These are phyloP conservation scores for Mycena haematopus DNA, from an alignment of 768 basidiomycete species.

Conservation along the genomic window DNA sequence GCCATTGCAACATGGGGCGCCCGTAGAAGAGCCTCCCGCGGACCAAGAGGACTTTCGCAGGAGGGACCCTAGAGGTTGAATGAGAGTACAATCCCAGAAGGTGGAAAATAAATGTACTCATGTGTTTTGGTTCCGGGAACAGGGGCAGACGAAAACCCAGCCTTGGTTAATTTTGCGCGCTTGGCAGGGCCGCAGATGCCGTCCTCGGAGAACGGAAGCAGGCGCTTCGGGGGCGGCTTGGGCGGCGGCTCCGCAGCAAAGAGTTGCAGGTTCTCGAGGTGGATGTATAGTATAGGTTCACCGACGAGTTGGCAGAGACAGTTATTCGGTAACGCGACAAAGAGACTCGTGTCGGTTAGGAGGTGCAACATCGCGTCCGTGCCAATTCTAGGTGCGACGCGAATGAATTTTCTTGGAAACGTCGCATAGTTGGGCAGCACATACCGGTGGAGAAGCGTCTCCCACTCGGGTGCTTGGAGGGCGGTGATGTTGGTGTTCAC, in stretches of 20 bases:
- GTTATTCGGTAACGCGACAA: constrained; percentile 79
- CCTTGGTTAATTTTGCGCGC: constrained; percentile 37
- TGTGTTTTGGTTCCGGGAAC: constrained; percentile 4
- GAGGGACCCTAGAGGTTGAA: constrained; percentile 6
- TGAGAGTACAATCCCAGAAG: background rate
- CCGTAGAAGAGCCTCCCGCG: constrained; percentile 74
- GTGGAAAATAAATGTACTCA: constrained; percentile 7
- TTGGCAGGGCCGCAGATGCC: constrained; percentile 33
- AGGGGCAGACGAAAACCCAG: background rate
- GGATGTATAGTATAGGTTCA: constrained; percentile 57
- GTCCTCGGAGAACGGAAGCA: constrained; percentile 17
- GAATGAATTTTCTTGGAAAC: background rate
- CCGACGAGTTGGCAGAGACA: constrained; percentile 89
- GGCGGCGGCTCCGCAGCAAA: constrained; percentile 14
- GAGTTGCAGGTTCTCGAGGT: constrained; percentile 35
- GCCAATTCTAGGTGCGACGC: constrained; percentile 69
- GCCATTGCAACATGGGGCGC: constrained; percentile 58
- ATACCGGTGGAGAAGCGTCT: constrained; percentile 64
- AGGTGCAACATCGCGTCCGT: constrained; percentile 79
- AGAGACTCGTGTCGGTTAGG: constrained; percentile 76
- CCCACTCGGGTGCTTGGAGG: constrained; percentile 72
- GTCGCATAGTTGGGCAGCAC: constrained; percentile 15
- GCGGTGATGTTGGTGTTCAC: constrained; percentile 80
- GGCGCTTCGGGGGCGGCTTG: constrained; percentile 21
- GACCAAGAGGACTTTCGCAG: constrained; percentile 49